These are phyloP conservation scores for Blastobotrys parvus DNA, from an alignment of 805 yeast species.

Conservation along the genomic window DNA sequence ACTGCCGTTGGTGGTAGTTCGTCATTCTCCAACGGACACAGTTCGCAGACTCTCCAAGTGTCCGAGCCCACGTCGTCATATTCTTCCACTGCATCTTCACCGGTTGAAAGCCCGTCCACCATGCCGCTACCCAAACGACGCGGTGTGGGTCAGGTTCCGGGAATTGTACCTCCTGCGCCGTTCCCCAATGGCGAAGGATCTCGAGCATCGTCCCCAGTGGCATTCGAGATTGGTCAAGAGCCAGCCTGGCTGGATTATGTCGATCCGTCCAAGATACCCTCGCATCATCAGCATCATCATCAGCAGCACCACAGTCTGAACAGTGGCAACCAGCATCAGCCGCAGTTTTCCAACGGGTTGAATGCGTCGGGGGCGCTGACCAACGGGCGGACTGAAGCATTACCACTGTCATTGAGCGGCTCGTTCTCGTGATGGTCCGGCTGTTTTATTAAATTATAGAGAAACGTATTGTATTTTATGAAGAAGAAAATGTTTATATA, in stretches of 20 bases:
- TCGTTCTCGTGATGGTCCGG: too few species aligned
- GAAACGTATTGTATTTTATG: too few species aligned
- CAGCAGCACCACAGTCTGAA: slow-evolving; percentile 1
- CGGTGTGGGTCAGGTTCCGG: slow-evolving; percentile 11
- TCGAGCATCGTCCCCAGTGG: slow-evolving; percentile 16
- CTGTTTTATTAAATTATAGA: too few species aligned
- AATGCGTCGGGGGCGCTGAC: slow-evolving; percentile 9
- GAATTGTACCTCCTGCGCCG: slow-evolving; percentile 11
- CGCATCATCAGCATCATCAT: slow-evolving; percentile 1
- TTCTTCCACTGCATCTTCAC: slow-evolving; percentile 1
- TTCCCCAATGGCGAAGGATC: slow-evolving; percentile 1
- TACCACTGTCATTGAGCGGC: slow-evolving; percentile 9
- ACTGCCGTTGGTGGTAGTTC: too few species aligned
- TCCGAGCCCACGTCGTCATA: slow-evolving; percentile 3
- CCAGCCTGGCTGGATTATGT: slow-evolving; percentile 21
- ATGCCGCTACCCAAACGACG: slow-evolving; percentile 9
- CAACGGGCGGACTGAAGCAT: slow-evolving; percentile 15
- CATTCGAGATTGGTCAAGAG: slow-evolving; percentile 19
- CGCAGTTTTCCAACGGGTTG: too few species aligned
- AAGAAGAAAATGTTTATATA: too few species aligned
- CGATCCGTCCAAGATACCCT: slow-evolving; percentile 9
- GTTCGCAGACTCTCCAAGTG: background rate
- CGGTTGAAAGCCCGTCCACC: background rate
- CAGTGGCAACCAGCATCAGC: too few species aligned
- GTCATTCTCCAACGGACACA: background rate